Evolutionary conservation across 495 filamentous ascomycete genomes (phyloP), one percentile per base, ranked within the genome.

Genomic region (Hyaloscypha hepaticicola): DNA sequence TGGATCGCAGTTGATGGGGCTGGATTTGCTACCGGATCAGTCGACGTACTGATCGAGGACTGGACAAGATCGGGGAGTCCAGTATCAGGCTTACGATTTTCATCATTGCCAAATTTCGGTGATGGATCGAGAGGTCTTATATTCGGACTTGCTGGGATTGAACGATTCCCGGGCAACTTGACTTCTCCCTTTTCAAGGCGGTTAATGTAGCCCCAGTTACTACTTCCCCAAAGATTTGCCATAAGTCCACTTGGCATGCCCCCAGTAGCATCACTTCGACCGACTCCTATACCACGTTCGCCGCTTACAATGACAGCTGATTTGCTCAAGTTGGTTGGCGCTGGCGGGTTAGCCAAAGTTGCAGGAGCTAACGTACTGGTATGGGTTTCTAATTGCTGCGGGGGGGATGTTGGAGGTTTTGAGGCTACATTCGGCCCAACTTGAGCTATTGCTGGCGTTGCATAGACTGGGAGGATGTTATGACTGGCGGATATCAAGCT

Each of bases 201-300:
- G 67, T 91, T 91, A 27, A 93, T 78, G 61, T 89, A 87, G 7
- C 89, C 87, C 89, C 91, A 96, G 45, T 92, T 87, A 41, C 85
- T 87, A 75, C 87, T 94, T 51, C 93, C 93, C 93, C 93, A 97
- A 60, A 95, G 79, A 70, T 97, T 97, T 22, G 92, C 93, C 83
- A 96, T 87, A 67, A 96, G 85, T 22, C 90, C 92, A 63, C 87
- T 89, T 0, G 92, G 90, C 80, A 95, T 86, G 2, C 83, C 82
- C 19, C 90, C 89, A 21, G 85, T 86, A 56, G 79, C 80, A 67
- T 87, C 88, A 41, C 79, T 79, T 41, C 78, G 72, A 12, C 84
- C 83, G 58, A 85, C 68, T n/a, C 80, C 83, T 63, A 89, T 80
- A 14, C 82, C 88, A 63, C 84, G 84, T 73, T 97, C 89, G 65